phyloP scores from a whole-genome alignment of 495 filamentous ascomycete species.

The Penicillium maclennaniae region DNA sequence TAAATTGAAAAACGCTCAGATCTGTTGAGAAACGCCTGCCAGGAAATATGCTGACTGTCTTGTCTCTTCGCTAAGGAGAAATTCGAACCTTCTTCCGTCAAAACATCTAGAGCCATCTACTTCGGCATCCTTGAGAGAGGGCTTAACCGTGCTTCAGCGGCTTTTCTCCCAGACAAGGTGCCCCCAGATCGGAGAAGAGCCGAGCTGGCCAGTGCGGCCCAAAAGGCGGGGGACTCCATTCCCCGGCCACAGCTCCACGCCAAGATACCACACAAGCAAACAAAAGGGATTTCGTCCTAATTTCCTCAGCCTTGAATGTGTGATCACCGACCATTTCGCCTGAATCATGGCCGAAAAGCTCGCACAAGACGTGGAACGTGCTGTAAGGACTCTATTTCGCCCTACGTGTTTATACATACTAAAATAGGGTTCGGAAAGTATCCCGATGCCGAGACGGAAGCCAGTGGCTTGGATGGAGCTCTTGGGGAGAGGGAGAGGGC shows the following conservation, averaged over 20 bases:
- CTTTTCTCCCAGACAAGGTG: too few species aligned
- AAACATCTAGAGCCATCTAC: too few species aligned
- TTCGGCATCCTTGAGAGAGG: too few species aligned
- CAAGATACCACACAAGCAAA: conserved; percentile 10
- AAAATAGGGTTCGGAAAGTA: background rate
- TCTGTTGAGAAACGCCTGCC: too few species aligned
- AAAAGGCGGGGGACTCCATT: conserved; percentile 20
- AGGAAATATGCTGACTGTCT: too few species aligned
- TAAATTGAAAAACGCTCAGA: too few species aligned
- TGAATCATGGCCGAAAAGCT: conserved; percentile 15
- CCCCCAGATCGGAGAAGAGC: conserved; percentile 15
- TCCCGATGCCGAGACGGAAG: background rate
- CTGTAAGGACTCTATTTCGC: conserved; percentile 3
- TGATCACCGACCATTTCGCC: background rate
- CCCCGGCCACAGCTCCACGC: conserved; percentile 9
- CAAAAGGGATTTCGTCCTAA: conserved; percentile 2
- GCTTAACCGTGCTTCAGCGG: too few species aligned
- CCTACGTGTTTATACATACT: background rate
- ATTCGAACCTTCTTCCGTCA: too few species aligned
- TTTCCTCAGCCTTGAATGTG: background rate
- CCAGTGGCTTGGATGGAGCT: background rate
- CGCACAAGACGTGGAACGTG: conserved; percentile 14
- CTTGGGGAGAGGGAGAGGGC: conserved; percentile 28
- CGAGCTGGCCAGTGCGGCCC: conserved; percentile 16
- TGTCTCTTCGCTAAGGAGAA: too few species aligned